Evolutionary conservation across 345 rosid species (phyloP), one percentile per base, ranked within the genome.

Genomic region (Euclidium syriacum): DNA sequence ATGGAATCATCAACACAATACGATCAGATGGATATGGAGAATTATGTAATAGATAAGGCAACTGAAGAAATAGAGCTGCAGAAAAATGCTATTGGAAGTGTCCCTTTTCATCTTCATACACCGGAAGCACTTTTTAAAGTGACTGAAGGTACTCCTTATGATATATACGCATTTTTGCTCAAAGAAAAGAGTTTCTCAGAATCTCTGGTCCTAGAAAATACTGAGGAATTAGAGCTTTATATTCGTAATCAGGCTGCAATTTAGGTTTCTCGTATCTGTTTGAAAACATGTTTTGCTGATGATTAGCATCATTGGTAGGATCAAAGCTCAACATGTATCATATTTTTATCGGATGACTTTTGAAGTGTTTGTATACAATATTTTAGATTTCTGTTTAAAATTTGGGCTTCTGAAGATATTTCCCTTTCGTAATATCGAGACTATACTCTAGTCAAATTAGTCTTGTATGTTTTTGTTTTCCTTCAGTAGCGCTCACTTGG

Each of bases 11-110:
- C 59, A 62, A 62, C 83, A 58, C 91, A 80, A 52, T 77, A 82
- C 30, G 96, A 89, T 69, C 88, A 87, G 67, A 92, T 89, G 97
- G 97, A 92, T 40, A 70, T 92, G 65, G 95, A 90, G 77, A 87
- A 75, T 68, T 73, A 81, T 80, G 91, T 79, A 20, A 77, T 77
- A 66, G 80, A 75, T 68, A 87, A 81, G 79, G 85, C 81, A 48
- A 78, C 64, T 23, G 88, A 85, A 72, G 97, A 84, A 78, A 64
- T 84, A 46, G 83, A 89, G 76, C 84, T 86, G 20, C 77, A 79
- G 62, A 87, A 78, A 77, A 77, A 35, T 74, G 87, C 87, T 20
- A 73, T 76, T 48, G 80, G 79, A 68, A 79, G 64, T 33, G 68
- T 82, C 73, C 65, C 98, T 75, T 92, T 92, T 70, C 97, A 92